A percentile compares a stretch with the other conserved stretches of the same genome.
These are phyloP conservation scores for Geotrichum ghanense DNA, from an alignment of 805 yeast genomes.

Conservation along the genomic window DNA sequence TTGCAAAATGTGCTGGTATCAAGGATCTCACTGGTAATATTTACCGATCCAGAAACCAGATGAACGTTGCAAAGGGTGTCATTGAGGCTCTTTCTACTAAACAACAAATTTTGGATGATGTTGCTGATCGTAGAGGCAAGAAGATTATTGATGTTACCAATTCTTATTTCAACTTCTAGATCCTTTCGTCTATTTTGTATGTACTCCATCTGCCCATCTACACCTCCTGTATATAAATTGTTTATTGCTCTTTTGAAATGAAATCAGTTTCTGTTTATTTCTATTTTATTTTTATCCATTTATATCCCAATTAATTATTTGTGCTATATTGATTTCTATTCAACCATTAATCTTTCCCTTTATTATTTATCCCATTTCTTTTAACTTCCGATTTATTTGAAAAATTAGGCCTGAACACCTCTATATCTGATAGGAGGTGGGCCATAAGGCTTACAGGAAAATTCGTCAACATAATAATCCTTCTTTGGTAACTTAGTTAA, in stretches of 20 bases:
- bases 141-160: conserved; percentile 87
- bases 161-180: conserved; percentile 50
- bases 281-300: no score
- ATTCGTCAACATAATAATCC: conserved; percentile 10
- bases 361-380: no score
- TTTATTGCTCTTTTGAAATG: no score
- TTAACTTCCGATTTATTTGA: neutral
- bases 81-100: conserved; percentile 66
- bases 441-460: conserved; percentile 15
- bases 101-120: conserved; percentile 74
- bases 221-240: no score
- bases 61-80: conserved; percentile 88
- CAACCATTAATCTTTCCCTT: no score
- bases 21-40: conserved; percentile 87
- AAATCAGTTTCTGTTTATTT: no score
- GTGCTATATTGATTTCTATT: no score
- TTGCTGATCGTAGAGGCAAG: conserved; percentile 89
- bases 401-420: conserved; percentile 9
- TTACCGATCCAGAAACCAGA: conserved; percentile 82
- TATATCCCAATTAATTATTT: no score
- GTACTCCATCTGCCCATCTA: no score
- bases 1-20: conserved; percentile 89
- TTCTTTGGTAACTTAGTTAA: neutral
- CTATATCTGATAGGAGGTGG: conserved; percentile 14
- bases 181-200: no score